These are phyloP conservation scores for Lentinula guzmanii DNA, from an alignment of 768 basidiomycete species.

Conservation along the genomic window DNA sequence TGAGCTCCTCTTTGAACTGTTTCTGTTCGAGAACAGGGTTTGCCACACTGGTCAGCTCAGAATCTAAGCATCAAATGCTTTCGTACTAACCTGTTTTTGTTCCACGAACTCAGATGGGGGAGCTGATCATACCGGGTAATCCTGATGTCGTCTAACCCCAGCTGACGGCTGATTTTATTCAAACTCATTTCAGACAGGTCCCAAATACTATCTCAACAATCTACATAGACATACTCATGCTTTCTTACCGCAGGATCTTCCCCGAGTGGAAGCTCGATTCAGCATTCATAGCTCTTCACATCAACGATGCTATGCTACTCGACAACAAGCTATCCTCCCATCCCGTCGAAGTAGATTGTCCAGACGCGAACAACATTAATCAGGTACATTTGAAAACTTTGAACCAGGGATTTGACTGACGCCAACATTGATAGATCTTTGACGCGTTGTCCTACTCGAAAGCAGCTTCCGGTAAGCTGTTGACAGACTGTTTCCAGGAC, in stretches of 20 bases:
- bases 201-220: background rate
- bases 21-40: slow-evolving; percentile 44
- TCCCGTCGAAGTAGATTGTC: slow-evolving; percentile 88
- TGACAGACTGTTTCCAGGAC: background rate
- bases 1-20: background rate
- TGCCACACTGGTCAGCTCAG: slow-evolving; percentile 62
- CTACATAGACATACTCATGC: background rate
- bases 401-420: background rate
- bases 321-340: slow-evolving; percentile 88
- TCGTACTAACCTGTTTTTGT: background rate
- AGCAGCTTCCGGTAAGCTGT: slow-evolving; percentile 58
- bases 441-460: slow-evolving; percentile 85
- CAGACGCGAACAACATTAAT: slow-evolving; percentile 80
- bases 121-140: slow-evolving; percentile 74
- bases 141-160: slow-evolving; percentile 10
- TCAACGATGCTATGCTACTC: slow-evolving; percentile 70
- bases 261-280: slow-evolving; percentile 86
- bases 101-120: slow-evolving; percentile 58
- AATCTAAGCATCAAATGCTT: background rate
- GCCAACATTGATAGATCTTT: slow-evolving; percentile 60
- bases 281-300: slow-evolving; percentile 73
- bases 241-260: slow-evolving; percentile 43
- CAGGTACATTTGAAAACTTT: slow-evolving; percentile 35
- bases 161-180: slow-evolving; percentile 6
- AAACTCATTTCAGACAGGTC: background rate